Evolutionary conservation across 495 filamentous ascomycete genomes (phyloP), one percentile per base, ranked within the genome.

Genomic region (Darksidea phi): DNA sequence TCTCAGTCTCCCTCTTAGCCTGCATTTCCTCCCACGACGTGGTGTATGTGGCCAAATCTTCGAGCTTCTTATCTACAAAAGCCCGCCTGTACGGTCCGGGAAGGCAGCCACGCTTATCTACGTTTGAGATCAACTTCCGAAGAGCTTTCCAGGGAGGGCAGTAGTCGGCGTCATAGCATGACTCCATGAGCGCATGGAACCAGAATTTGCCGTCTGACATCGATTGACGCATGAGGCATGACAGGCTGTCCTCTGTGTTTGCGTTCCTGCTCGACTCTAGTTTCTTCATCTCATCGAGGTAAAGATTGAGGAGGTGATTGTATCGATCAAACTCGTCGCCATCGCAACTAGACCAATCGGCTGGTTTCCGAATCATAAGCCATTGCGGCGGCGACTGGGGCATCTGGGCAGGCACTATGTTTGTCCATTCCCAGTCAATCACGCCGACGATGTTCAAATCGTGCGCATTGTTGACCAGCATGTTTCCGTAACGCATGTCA

Each of bases 401-500:
- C 48, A 51, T 51, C 48, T 51, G 48, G 48, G 17, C 17, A 17
- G 48, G 48, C 48, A 25, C 48, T 58, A 47, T 47, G 28, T 58
- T 47, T 48, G 45, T 47, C 54, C 28, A 58, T 32, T 49, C 54
- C 54, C 28, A 58, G 54, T 58, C 28, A 47, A 58, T 58, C n/a
- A 58, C 28, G 17, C 42, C 45, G 28, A 58, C 26, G 21, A 60
- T 60, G 18, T 60, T 60, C 15, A 60, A 48, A 41, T 60, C 57
- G 25, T 53, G 23, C 28, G 48, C 18, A 48, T 60, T 60, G 38
- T 60, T 53, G 24, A 60, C 48, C 18, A 60, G 42, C 48, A 60
- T 60, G 38, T 60, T 60, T 48, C 57, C 36, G 36, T 60, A 60
- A 48, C 57, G 57, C 23, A 60, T 49, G 25, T 60, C 36, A 60